Conservation (phyloP, 352 stramenopile species). For the Phytophthora cajani region DNA sequence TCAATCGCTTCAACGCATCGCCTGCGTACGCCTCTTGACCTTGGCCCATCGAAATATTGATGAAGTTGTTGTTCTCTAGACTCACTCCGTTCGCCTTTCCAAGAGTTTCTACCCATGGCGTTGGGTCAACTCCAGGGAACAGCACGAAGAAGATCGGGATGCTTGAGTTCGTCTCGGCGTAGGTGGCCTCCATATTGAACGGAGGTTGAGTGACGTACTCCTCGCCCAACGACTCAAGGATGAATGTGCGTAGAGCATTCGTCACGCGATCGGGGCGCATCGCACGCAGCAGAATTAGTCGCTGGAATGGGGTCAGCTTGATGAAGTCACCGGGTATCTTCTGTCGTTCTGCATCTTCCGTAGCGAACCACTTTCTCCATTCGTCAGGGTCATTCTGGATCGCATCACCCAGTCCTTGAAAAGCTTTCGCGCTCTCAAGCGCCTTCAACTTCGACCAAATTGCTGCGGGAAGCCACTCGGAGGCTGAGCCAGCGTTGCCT, state of each 20-base stretch:
- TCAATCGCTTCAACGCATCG: slow-evolving; percentile 90
- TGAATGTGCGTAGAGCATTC: slow-evolving; percentile 92
- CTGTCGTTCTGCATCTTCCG: slow-evolving; percentile 93
- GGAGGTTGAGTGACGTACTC: slow-evolving; percentile 92
- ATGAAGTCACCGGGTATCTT: slow-evolving; percentile 94
- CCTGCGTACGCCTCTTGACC: slow-evolving; percentile 95
- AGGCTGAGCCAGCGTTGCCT: slow-evolving; percentile 93
- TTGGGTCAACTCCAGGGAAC: slow-evolving; percentile 95
- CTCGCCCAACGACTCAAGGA: slow-evolving; percentile 88
- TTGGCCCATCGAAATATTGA: slow-evolving; percentile 95
- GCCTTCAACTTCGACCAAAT: slow-evolving; percentile 96
- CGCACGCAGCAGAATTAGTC: slow-evolving; percentile 90
- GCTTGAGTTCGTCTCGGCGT: slow-evolving; percentile 89
- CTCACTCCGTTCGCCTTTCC: slow-evolving; percentile 89
- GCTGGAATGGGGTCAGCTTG: slow-evolving; percentile 83
- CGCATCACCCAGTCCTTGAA: slow-evolving; percentile 93
- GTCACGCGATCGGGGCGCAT: slow-evolving; percentile 96
- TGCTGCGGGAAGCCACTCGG: slow-evolving; percentile 91
- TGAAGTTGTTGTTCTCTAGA: slow-evolving; percentile 94
- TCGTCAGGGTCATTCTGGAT: slow-evolving; percentile 98
- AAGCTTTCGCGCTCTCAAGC: slow-evolving; percentile 89
- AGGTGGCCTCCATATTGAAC: slow-evolving; percentile 94
- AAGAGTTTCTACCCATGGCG: slow-evolving; percentile 94
- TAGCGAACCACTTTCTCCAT: slow-evolving; percentile 96
- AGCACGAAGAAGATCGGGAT: slow-evolving; percentile 97